Percentiles rank a stretch among this genome's conserved stretches.
Conservation (phyloP, 164 flowering plant species). For the Liriodendron chinense region DNA sequence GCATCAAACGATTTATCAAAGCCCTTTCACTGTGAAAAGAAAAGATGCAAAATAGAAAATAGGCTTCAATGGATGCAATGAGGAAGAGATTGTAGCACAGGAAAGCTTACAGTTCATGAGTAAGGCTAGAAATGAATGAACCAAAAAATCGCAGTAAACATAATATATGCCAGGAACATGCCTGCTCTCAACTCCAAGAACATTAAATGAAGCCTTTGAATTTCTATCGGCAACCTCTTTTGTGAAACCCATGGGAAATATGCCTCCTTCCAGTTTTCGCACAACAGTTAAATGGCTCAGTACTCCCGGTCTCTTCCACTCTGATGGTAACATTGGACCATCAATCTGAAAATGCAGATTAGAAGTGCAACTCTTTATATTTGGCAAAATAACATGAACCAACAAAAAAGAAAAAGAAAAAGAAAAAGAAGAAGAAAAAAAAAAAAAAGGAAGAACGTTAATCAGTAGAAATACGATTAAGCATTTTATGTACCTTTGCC, state of each 20-base stretch:
- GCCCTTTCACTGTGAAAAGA: conserved; percentile 83
- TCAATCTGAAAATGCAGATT: conserved; percentile 64
- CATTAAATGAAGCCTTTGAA: conserved; percentile 54
- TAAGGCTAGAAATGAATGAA: background rate
- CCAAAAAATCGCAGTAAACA: background rate
- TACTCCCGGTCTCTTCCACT: conserved; percentile 70
- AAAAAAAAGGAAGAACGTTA: too few species aligned
- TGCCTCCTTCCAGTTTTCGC: conserved; percentile 87
- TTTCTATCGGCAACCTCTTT: conserved; percentile 72
- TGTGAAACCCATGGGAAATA: conserved; percentile 82
- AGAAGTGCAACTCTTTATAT: background rate
- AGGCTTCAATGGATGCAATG: background rate
- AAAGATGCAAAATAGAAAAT: background rate
- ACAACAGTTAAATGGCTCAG: conserved; percentile 88
- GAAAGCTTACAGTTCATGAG: background rate
- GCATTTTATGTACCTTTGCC: conserved; percentile 61
- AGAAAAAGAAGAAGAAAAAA: background rate
- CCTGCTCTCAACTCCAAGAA: conserved; percentile 78
- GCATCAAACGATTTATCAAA: conserved; percentile 73
- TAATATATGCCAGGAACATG: conserved; percentile 6
- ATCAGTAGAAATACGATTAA: background rate
- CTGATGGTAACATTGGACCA: conserved; percentile 79
- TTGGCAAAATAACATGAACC: background rate
- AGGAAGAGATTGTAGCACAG: background rate
- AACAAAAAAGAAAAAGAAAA: background rate